Evolutionary conservation across 1,284 basidiomycete species (phyloP).

Genomic region (Filobasidium uniguttulatum): DNA sequence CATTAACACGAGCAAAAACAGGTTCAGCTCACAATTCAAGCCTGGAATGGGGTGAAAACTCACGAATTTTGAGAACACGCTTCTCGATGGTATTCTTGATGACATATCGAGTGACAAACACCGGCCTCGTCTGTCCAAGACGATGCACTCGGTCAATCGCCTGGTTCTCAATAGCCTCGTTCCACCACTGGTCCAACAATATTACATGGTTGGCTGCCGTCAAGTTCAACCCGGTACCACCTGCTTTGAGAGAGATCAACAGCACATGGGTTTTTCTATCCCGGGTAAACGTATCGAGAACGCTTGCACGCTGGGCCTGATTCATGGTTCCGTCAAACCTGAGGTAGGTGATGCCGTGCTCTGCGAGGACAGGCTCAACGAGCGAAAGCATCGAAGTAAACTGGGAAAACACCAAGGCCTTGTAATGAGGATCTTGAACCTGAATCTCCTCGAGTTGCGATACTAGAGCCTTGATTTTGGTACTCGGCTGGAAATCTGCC

Average conservation of each 20-base stretch:
- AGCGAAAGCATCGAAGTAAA: slow-evolving; percentile 32
- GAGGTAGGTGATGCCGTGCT: slow-evolving; percentile 58
- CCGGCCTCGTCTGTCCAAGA: slow-evolving; percentile 39
- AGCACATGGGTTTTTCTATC: slow-evolving; percentile 57
- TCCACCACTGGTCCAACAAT: slow-evolving; percentile 89
- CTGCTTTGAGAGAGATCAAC: slow-evolving; percentile 81
- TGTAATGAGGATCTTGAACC: slow-evolving; percentile 53
- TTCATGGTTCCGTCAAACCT: slow-evolving; percentile 92
- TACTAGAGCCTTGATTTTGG: slow-evolving; percentile 42
- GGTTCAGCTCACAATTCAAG: background rate
- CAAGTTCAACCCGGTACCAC: slow-evolving; percentile 77
- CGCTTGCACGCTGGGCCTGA: slow-evolving; percentile 62
- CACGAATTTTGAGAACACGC: slow-evolving; percentile 65
- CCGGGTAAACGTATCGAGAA: slow-evolving; percentile 60
- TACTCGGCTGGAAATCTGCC: slow-evolving; percentile 75
- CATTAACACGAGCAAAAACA: background rate
- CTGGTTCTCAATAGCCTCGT: slow-evolving; percentile 40
- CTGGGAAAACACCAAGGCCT: slow-evolving; percentile 79
- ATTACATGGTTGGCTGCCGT: slow-evolving; percentile 48
- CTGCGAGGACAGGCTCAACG: slow-evolving; percentile 60
- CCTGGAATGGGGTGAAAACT: slow-evolving; percentile 12
- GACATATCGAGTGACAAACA: slow-evolving; percentile 83
- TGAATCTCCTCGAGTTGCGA: slow-evolving; percentile 28
- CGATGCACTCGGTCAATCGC: slow-evolving; percentile 47
- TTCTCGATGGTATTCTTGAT: slow-evolving; percentile 50